Evolutionary conservation across 345 rosid species (phyloP).

Genomic region (Ceriops zippeliana): DNA sequence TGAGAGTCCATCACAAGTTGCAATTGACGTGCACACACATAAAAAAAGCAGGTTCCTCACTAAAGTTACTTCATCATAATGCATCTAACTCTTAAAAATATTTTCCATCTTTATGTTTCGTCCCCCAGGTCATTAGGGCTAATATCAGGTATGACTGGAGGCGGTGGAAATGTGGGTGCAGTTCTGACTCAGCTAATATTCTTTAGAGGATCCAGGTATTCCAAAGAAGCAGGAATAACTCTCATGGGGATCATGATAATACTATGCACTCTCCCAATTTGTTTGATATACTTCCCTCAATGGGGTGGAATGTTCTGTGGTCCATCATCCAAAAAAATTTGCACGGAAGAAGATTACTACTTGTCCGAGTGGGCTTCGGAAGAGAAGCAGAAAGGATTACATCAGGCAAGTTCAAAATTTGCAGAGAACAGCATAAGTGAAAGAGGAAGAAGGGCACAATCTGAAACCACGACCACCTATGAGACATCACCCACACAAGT

Average conservation of each 20-base stretch:
- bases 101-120: background rate
- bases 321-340: constrained; percentile 39
- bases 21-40: too few species aligned
- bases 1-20: too few species aligned
- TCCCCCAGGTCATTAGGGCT: constrained; percentile 68
- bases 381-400: constrained; percentile 52
- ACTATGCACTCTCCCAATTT: constrained; percentile 61
- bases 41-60: too few species aligned
- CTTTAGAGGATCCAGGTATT: constrained; percentile 74
- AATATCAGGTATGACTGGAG: constrained; percentile 86
- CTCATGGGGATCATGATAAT: constrained; percentile 79
- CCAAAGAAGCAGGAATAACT: constrained; percentile 72
- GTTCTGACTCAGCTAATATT: constrained; percentile 76
- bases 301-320: constrained; percentile 97
- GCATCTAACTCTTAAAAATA: background rate
- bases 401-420: constrained; percentile 57
- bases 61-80: background rate
- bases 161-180: constrained; percentile 87
- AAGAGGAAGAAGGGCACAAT: constrained; percentile 38
- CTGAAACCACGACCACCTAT: constrained; percentile 14
- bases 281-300: constrained; percentile 71
- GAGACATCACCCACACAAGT: constrained; percentile 18
- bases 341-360: constrained; percentile 76
- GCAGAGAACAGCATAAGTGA: constrained; percentile 69
- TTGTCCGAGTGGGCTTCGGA: constrained; percentile 60